These are phyloP conservation scores for Penicillium silybi DNA, from an alignment of 495 filamentous ascomycete genomes.

Conservation along the genomic window DNA sequence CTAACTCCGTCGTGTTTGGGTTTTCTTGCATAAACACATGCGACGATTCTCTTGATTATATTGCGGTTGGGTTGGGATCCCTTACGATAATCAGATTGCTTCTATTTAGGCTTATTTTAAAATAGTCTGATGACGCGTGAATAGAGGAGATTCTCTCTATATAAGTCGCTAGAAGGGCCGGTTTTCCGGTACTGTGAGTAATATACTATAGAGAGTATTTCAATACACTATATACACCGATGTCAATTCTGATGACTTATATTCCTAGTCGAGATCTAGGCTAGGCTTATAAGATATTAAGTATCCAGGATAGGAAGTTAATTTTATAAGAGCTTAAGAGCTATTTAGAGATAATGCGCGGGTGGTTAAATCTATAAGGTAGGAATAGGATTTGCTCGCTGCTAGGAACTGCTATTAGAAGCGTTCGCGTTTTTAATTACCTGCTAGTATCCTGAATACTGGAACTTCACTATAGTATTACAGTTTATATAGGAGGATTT, in stretches of 20 bases:
- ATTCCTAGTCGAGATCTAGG: conserved; percentile 27
- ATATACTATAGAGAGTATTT: conserved; percentile 35
- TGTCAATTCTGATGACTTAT: conserved; percentile 35
- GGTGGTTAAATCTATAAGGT: conserved; percentile 17
- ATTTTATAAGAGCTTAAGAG: conserved; percentile 18
- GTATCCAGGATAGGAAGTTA: conserved; percentile 16
- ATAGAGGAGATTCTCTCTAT: conserved; percentile 33
- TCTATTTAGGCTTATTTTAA: conserved; percentile 28
- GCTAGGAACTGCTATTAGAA: conserved; percentile 11
- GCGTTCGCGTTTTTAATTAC: conserved; percentile 17
- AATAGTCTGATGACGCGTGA: conserved; percentile 33
- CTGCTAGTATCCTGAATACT: conserved; percentile 50
- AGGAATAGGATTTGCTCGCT: conserved; percentile 15
- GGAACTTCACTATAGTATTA: conserved; percentile 39
- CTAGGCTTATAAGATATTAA: conserved; percentile 21
- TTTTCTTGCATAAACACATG: conserved; percentile 14
- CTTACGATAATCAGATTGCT: conserved; percentile 30
- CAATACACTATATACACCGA: conserved; percentile 27
- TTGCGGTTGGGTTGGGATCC: conserved; percentile 22
- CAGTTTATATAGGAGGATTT: conserved; percentile 13
- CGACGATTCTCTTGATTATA: conserved; percentile 18
- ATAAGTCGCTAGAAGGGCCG: conserved; percentile 22
- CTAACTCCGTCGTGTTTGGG: conserved; percentile 21
- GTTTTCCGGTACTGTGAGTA: conserved; percentile 28
- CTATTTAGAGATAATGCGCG: conserved; percentile 18